Evolutionary conservation across 139 green algal species (phyloP), one percentile per base, ranked within the genome.

Genomic region (Micromonas pusilla): DNA sequence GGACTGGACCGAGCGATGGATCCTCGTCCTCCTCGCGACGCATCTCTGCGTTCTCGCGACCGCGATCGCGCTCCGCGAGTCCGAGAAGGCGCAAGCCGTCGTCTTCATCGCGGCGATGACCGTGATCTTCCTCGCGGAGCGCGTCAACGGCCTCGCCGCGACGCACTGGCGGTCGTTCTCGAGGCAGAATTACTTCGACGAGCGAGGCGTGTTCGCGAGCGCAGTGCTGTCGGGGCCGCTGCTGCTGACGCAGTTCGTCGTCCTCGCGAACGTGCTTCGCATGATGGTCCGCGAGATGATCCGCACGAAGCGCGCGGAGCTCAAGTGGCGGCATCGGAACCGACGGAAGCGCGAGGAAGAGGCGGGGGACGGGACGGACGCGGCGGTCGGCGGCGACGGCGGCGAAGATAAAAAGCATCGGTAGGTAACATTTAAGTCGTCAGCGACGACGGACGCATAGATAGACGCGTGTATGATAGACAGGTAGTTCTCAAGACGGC

Each of bases 101-200:
- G 25, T 75, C 19, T 75, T 75, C 9, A 21, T 38, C 21, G 1
- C 36, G 2, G 60, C 20, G 6, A 39, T 30, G 19, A 1, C 25
- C 5, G 37, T 64, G 16, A 26, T 31, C 1, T 63, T 75, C 2
- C n/a, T 2, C 20, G 68, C 68, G 36, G 37, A 62, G 38, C 36
- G 37, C 2, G 23, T 75, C 3, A 75, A 75, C 38, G 36, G 13
- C 21, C 62, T 60, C 6, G 37, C 5, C 13, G 37, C 3, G 3
- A 21, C 1, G 25, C 36, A 32, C 2, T 75, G 68, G 68, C 34
- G 53, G 21, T 37, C 38, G 21, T 75, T 75, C 53, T 33, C 37
- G 37, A 63, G 21, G 36, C 68, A 75, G 32, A 75, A 75, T 36
- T 75, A 75, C 37, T 75, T 75, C 37, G 68, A 75, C 37, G 3